Percentiles rank a stretch among this genome's conserved stretches.
phyloP scores from a whole-genome alignment of 164 flowering plant genomes.

The Nymphaea colorata region DNA sequence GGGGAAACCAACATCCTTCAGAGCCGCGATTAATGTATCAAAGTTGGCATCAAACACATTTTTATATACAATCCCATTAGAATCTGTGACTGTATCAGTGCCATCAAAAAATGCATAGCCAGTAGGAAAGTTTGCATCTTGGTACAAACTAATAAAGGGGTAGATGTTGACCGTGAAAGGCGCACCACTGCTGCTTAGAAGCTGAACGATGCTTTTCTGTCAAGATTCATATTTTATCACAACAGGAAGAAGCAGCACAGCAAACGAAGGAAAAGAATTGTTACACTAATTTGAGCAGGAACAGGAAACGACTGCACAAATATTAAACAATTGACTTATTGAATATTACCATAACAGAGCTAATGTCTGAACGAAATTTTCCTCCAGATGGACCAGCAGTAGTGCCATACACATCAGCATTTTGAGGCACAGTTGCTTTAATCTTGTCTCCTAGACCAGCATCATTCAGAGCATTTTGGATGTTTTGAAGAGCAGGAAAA shows the following conservation, averaged over 20 bases:
- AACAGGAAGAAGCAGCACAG: too few relatives aligned
- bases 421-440: constrained; percentile 18
- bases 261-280: too few relatives aligned
- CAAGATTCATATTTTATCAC: neutral
- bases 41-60: constrained; percentile 10
- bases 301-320: too few relatives aligned
- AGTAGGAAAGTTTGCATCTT: constrained; percentile 3
- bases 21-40: constrained; percentile 4
- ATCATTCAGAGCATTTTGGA: constrained; percentile 17
- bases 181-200: constrained; percentile 3
- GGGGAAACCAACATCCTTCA: constrained; percentile 1
- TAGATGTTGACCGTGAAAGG: constrained; percentile 10
- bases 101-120: constrained; percentile 9
- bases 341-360: constrained; percentile 6
- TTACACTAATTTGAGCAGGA: too few relatives aligned
- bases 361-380: constrained; percentile 13
- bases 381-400: constrained; percentile 17
- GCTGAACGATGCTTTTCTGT: constrained; percentile 3
- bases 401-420: constrained; percentile 18
- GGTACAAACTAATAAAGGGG: constrained; percentile 6
- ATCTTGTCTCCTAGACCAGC: constrained; percentile 12
- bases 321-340: too few relatives aligned
- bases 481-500: constrained; percentile 17
- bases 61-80: constrained; percentile 3
- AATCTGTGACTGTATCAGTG: neutral